These are phyloP conservation scores for Bertia moriformis DNA, from an alignment of 2,329 filamentous ascomycete species.

Conservation along the genomic window DNA sequence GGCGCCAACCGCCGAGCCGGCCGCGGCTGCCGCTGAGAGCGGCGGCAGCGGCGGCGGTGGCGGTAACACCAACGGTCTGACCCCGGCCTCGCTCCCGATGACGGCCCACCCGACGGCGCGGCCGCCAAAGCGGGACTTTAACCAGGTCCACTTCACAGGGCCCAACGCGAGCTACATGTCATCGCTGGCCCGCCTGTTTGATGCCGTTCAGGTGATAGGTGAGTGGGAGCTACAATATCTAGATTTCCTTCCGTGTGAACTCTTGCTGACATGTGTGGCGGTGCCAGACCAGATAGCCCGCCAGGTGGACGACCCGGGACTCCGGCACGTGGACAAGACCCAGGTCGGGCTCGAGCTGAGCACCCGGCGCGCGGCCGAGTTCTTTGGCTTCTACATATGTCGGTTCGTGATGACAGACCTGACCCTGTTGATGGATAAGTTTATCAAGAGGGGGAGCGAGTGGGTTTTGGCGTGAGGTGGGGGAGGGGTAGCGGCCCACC, in stretches of 20 bases:
- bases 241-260: too few species aligned
- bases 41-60: too few species aligned
- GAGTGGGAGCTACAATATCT: too few species aligned
- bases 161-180: conserved; percentile 85
- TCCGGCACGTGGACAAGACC: conserved; percentile 84
- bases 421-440: conserved; percentile 78
- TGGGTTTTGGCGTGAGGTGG: conserved; percentile 65
- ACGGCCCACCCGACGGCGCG: conserved; percentile 48
- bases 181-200: conserved; percentile 76
- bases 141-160: conserved; percentile 58
- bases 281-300: conserved; percentile 84
- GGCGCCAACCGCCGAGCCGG: too few species aligned
- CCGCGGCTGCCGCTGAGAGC: too few species aligned
- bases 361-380: conserved; percentile 85
- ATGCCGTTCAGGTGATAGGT: conserved; percentile 87
- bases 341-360: conserved; percentile 90
- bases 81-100: conserved; percentile 64
- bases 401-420: conserved; percentile 85
- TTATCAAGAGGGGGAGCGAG: conserved; percentile 88
- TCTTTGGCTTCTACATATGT: conserved; percentile 93
- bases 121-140: conserved; percentile 58
- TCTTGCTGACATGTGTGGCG: conserved; percentile 14
- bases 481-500: too few species aligned
- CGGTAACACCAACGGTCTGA: conserved; percentile 19
- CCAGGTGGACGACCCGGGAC: conserved; percentile 85